Percentiles rank a stretch among this genome's conserved stretches.
Evolutionary conservation across 495 filamentous ascomycete genomes (phyloP).

Genomic region (Trichoderma virens): DNA sequence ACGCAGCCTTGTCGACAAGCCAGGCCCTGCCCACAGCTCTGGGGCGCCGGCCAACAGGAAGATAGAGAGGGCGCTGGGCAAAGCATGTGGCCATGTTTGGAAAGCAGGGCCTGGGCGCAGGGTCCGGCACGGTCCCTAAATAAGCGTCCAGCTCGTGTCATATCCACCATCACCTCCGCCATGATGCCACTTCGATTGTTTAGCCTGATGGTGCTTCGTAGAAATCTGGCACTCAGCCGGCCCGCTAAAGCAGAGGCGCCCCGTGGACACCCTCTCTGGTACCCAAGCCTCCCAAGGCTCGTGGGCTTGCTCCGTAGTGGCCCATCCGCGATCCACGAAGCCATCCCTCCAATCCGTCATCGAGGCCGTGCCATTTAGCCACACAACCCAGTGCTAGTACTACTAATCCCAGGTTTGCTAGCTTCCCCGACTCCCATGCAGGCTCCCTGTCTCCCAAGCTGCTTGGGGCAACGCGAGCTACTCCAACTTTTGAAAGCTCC

Average conservation of each 20-base stretch:
- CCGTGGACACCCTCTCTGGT: neutral
- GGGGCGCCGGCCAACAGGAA: neutral
- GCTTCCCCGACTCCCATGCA: slow-evolving; percentile 4
- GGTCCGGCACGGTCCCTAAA: slow-evolving; percentile 8
- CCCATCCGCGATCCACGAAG: slow-evolving; percentile 3
- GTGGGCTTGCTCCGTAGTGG: neutral
- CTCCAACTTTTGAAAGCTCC: neutral
- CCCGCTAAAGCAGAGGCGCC: slow-evolving; percentile 1
- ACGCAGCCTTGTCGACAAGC: neutral
- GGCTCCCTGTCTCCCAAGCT: neutral
- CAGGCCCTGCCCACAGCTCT: neutral
- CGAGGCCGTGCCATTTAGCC: neutral
- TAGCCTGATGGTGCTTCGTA: slow-evolving; percentile 2
- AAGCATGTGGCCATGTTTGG: neutral
- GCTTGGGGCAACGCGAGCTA: neutral
- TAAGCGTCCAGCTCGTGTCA: slow-evolving; percentile 9
- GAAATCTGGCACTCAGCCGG: slow-evolving; percentile 2
- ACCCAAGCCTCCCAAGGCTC: neutral
- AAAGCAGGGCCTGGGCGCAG: neutral
- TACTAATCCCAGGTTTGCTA: slow-evolving; percentile 6
- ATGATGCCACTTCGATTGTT: slow-evolving; percentile 8
- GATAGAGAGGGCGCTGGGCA: neutral
- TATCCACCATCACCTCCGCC: neutral
- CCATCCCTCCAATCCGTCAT: neutral
- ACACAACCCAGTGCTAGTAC: neutral